phyloP scores from a whole-genome alignment of 179 eudicot species.

The Amaranthus tricolor region DNA sequence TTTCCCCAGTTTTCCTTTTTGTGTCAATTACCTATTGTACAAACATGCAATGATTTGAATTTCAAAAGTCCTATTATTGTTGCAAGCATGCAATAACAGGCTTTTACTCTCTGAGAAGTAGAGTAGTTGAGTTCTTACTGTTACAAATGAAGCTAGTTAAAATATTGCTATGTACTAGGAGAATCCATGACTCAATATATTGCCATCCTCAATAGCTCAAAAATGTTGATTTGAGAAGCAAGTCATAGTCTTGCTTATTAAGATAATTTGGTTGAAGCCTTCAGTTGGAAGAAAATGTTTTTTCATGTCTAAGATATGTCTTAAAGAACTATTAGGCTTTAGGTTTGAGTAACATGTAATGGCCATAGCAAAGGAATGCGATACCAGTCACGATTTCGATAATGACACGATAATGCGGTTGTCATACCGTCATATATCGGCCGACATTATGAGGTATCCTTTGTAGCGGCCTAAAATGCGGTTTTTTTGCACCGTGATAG shows the following conservation, averaged over 20 bases:
- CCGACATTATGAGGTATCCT: no score
- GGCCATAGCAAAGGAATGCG: no score
- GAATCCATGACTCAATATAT: neutral
- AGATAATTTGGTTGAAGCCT: neutral
- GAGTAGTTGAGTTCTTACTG: neutral
- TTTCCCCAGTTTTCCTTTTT: neutral
- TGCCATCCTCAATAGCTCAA: neutral
- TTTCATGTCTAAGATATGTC: neutral
- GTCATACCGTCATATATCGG: no score
- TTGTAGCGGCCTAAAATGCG: no score
- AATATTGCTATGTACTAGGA: neutral
- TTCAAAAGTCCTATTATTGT: neutral
- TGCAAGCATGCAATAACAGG: neutral
- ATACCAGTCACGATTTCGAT: no score
- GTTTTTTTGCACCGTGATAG: no score
- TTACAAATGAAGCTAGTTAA: neutral
- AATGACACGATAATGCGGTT: no score
- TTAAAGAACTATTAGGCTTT: no score
- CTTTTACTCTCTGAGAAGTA: neutral
- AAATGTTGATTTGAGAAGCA: neutral
- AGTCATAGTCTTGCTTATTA: neutral
- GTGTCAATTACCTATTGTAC: slow-evolving; percentile 4
- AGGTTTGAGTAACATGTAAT: no score
- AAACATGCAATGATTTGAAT: neutral
- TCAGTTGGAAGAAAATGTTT: neutral